These are phyloP conservation scores for Spirogloea muscicola DNA, from an alignment of 139 green algal genomes.

Conservation along the genomic window DNA sequence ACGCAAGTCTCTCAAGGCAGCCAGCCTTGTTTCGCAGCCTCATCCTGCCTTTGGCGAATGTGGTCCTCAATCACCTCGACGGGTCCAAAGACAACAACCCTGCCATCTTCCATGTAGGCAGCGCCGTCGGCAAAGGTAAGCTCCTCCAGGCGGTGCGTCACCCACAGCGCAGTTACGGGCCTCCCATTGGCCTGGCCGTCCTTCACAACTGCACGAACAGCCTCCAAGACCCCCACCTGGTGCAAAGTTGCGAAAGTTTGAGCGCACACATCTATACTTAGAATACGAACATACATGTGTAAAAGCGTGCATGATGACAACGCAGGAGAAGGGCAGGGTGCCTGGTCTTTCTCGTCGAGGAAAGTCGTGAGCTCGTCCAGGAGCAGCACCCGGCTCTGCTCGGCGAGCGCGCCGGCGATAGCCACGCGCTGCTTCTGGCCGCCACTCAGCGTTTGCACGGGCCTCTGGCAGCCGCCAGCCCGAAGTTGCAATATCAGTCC, in stretches of 20 bases:
- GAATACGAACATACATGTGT: not conserved
- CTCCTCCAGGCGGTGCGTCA: slow-evolving; percentile 96
- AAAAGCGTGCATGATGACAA: no score
- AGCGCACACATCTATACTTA: not conserved
- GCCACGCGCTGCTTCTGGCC: slow-evolving; percentile 96
- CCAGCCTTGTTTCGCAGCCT: no score
- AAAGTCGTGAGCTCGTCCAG: slow-evolving; percentile 99
- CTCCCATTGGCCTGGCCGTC: not conserved
- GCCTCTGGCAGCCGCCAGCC: slow-evolving; percentile 48
- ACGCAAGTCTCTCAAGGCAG: no score
- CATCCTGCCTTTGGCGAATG: slow-evolving; percentile 23
- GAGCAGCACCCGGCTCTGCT: slow-evolving; percentile 77
- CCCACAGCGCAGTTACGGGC: slow-evolving; percentile 84
- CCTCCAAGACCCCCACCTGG: slow-evolving; percentile 40
- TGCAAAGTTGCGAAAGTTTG: not conserved
- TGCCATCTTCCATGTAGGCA: slow-evolving; percentile 44
- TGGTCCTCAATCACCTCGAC: slow-evolving; percentile 8
- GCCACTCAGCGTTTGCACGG: slow-evolving; percentile 82
- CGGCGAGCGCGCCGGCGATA: slow-evolving; percentile 82
- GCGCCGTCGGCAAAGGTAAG: slow-evolving; percentile 79
- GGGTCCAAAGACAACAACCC: slow-evolving; percentile 22
- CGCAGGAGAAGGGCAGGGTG: slow-evolving; percentile 2
- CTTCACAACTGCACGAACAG: slow-evolving; percentile 37
- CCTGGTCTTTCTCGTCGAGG: slow-evolving; percentile 85
- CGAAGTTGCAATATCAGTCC: no score